Conservation (phyloP, 2,329 filamentous ascomycete genomes). For the Spiromastix sp. region DNA sequence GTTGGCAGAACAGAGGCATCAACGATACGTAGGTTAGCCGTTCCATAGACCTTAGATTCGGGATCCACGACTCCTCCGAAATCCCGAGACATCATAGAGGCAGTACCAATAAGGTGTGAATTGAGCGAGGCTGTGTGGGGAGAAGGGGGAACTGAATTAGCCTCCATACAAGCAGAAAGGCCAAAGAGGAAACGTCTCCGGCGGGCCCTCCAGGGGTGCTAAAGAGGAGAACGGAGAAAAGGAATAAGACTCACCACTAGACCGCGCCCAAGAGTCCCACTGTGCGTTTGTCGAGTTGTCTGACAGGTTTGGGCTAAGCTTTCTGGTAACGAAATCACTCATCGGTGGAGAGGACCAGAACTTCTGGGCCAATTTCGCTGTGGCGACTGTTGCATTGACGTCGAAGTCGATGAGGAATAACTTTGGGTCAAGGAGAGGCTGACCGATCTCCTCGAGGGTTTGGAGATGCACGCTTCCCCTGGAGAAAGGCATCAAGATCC, state of each 20-base stretch:
- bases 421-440: background rate
- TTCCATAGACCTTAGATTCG: conserved; percentile 22
- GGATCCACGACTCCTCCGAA: conserved; percentile 24
- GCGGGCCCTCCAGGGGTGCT: background rate
- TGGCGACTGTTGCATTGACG: background rate
- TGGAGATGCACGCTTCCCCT: conserved; percentile 1
- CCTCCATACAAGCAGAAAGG: too few species aligned
- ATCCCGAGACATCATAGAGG: conserved; percentile 22
- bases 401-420: conserved; percentile 1
- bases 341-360: background rate
- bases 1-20: conserved; percentile 22
- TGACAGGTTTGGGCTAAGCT: background rate
- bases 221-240: background rate
- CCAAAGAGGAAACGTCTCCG: background rate
- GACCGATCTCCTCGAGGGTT: background rate
- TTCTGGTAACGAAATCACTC: background rate
- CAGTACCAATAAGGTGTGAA: background rate
- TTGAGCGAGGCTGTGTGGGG: background rate
- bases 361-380: background rate
- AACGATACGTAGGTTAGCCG: conserved; percentile 21
- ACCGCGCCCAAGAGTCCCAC: background rate
- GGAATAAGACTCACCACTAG: background rate
- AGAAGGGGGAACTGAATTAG: background rate
- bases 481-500: background rate
- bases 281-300: background rate